Evolutionary conservation across 148 eudicot genomes (phyloP), one percentile per base, ranked within the genome.

Genomic region (Talinum fruticosum): DNA sequence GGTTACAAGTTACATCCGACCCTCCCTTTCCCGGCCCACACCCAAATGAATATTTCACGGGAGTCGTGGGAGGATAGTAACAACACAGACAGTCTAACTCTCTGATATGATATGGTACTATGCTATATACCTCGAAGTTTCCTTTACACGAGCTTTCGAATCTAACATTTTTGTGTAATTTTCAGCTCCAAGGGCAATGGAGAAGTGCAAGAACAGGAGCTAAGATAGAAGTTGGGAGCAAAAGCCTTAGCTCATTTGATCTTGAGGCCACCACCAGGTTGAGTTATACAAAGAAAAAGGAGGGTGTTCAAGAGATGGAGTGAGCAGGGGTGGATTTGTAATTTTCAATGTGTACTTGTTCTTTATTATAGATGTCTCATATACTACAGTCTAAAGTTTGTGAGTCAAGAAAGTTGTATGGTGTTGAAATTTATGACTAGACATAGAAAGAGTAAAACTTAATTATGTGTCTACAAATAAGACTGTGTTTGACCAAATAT

Each of bases 151-250:
- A 34, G 6, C 23, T 37, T 70, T 36, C 6, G 12, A 15, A 8
- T 57, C n/a, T 8, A 57, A n/a, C 64, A 1, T 28, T 26, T n/a
- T 7, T n/a, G 18, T 0, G 3, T n/a, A 0, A 0, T 28, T n/a
- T 47, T 12, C 90, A 89, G 92, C 90, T 59, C 92, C 92, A 74
- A 82, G 87, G 77, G 90, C 92, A 38, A 85, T 89, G 92, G 89
- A 87, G 69, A 89, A 84, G 72, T 83, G 89, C 87, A 89, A 87
- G 84, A 87, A 86, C 83, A 85, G 81, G 80, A 84, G 83, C 78
- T 87, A 62, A 86, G 57, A 33, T 26, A 71, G 49, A 78, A 32
- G 24, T 33, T 6, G 29, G 10, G 21, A 8, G 12, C 64, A 79
- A 47, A n/a, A n/a, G n/a, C 85, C 82, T 89, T n/a, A n/a, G 86